Percentiles rank a stretch among this genome's conserved stretches.
Conservation (phyloP, 2,329 filamentous ascomycete species). For the Pyricularia sp. region DNA sequence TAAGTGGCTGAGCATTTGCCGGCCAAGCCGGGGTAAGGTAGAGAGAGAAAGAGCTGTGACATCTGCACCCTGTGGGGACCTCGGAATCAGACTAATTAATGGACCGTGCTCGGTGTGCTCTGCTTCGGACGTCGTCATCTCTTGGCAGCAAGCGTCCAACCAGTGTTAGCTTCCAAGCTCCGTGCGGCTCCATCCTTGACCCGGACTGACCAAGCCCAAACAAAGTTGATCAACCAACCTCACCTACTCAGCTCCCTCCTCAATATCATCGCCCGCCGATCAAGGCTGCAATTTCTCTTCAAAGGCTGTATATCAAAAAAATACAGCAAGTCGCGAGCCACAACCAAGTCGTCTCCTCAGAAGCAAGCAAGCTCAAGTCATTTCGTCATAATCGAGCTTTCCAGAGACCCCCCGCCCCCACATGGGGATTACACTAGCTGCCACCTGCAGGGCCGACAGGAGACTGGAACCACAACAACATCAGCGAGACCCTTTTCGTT, state of each 20-base stretch:
- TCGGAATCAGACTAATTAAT: neutral
- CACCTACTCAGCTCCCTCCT: neutral
- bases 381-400: conserved; percentile 5
- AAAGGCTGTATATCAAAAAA: neutral
- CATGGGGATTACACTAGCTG: conserved; percentile 4
- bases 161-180: neutral
- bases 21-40: neutral
- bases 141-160: neutral
- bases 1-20: neutral
- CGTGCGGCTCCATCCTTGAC: neutral
- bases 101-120: neutral
- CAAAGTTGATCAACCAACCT: neutral
- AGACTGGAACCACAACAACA: neutral
- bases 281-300: neutral
- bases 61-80: neutral
- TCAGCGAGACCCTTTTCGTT: neutral
- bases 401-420: conserved; percentile 1
- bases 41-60: neutral
- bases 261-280: neutral
- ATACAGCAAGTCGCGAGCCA: neutral
- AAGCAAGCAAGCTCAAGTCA: neutral
- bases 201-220: neutral
- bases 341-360: neutral
- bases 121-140: neutral
- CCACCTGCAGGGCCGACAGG: conserved; percentile 5